Conservation (phyloP, 1,284 basidiomycete genomes). For the Irpex sp. region DNA sequence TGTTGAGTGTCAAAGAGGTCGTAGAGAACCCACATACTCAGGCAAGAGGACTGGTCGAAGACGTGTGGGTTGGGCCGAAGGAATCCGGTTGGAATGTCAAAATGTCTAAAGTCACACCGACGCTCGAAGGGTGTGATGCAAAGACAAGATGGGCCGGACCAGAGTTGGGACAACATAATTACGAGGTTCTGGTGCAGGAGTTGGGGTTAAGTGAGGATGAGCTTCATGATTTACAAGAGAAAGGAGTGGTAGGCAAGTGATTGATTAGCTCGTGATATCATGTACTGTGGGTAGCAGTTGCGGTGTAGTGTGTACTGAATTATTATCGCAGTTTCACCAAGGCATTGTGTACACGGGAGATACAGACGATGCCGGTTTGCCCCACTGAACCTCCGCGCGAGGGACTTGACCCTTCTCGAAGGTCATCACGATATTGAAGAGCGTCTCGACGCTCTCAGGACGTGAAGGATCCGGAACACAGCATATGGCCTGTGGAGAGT, state of each 20-base stretch:
- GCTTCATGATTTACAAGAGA: slow-evolving; percentile 38
- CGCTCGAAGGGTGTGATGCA: slow-evolving; percentile 52
- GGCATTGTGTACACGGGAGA: slow-evolving; percentile 24
- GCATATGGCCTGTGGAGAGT: slow-evolving; percentile 31
- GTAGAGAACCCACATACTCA: slow-evolving; percentile 52
- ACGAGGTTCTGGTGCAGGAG: slow-evolving; percentile 49
- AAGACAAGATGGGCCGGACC: slow-evolving; percentile 66
- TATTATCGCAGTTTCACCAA: slow-evolving; percentile 15
- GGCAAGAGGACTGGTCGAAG: slow-evolving; percentile 54
- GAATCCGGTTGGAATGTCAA: slow-evolving; percentile 53
- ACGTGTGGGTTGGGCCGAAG: slow-evolving; percentile 50
- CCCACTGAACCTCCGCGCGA: slow-evolving; percentile 29
- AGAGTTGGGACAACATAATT: slow-evolving; percentile 60
- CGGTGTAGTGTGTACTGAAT: background rate
- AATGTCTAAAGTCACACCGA: slow-evolving; percentile 60
- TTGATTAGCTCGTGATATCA: background rate
- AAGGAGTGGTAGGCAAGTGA: slow-evolving; percentile 43
- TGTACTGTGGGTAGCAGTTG: too few relatives aligned
- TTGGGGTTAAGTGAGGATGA: slow-evolving; percentile 44
- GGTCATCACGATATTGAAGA: slow-evolving; percentile 35
- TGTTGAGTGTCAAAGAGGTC: slow-evolving; percentile 58
- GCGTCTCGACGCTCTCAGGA: slow-evolving; percentile 23
- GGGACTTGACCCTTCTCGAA: slow-evolving; percentile 25
- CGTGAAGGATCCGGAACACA: slow-evolving; percentile 21
- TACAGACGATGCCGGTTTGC: slow-evolving; percentile 23